A percentile compares a stretch with the other conserved stretches of the same genome.
Conservation (phyloP, 2,329 filamentous ascomycete species). For the Pyrenophora graminea region DNA sequence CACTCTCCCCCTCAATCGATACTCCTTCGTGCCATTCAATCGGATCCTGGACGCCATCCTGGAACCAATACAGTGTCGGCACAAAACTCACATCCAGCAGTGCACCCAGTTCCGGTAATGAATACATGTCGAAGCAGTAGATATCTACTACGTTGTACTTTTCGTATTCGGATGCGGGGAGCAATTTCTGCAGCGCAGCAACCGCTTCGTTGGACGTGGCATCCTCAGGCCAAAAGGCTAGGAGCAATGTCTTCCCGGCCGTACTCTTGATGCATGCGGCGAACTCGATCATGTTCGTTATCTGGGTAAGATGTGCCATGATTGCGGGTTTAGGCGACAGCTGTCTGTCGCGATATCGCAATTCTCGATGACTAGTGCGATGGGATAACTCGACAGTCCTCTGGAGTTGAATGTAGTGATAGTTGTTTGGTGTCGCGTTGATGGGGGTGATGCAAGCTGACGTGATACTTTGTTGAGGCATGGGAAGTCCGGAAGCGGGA, state of each 20-base stretch:
- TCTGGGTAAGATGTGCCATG: slow-evolving; percentile 18
- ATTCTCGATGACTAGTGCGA: too few species aligned
- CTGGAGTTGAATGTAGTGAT: too few species aligned
- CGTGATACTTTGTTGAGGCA: too few species aligned
- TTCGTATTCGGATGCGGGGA: slow-evolving; percentile 17
- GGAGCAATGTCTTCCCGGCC: slow-evolving; percentile 26
- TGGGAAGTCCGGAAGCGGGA: too few species aligned
- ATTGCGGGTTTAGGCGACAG: slow-evolving; percentile 1
- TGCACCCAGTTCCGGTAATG: slow-evolving; percentile 25
- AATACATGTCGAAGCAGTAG: slow-evolving; percentile 31
- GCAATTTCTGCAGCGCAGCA: slow-evolving; percentile 16
- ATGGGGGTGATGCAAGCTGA: too few species aligned
- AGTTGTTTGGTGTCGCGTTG: too few species aligned
- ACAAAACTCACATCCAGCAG: slow-evolving; percentile 30
- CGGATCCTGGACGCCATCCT: slow-evolving; percentile 26
- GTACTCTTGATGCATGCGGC: slow-evolving; percentile 19
- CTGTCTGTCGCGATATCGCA: neutral
- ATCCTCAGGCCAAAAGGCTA: slow-evolving; percentile 31
- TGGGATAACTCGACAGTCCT: too few species aligned
- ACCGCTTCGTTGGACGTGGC: slow-evolving; percentile 21
- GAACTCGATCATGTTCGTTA: slow-evolving; percentile 24
- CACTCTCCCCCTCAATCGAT: slow-evolving; percentile 28
- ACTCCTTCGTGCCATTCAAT: slow-evolving; percentile 33
- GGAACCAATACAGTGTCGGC: slow-evolving; percentile 32
- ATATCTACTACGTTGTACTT: slow-evolving; percentile 21